Evolutionary conservation across 208 protist species (phyloP), one percentile per base, ranked within the genome.

Genomic region (Crithidia mellificae): DNA sequence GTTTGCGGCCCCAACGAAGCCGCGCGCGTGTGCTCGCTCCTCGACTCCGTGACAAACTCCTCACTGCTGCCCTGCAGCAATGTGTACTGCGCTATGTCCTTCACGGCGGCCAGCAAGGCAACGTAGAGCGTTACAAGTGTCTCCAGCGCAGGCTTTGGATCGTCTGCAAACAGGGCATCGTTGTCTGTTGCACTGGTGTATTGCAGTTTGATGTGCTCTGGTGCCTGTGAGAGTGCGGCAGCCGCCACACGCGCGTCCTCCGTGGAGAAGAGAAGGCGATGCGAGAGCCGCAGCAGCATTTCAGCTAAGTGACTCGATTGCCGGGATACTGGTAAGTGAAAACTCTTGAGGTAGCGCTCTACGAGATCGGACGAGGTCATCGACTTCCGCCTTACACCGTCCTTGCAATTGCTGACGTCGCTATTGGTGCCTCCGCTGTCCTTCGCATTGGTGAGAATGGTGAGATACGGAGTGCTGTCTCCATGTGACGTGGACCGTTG

Each of bases 121-220:
- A 74, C 24, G 68, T 68, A 57, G 6, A 74, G 29, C n/a, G 53
- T 68, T 34, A 68, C 51, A 0, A 74, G 68, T 12, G 61, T 39
- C 25, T 74, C 68, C 51, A 74, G 61, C n/a, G 68, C 6, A 2
- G 56, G 32, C 0, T 2, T 24, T 1, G 56, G 41, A 4, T 62
- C 56, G 3, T 29, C 11, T 30, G 30, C 34, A 15, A 58, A 58
- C 0, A 58, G 20, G 20, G 43, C 53, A 15, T 54, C 50, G 27
- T 3, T 8, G 27, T n/a, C 2, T 5, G 20, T 6, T 22, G 5
- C 22, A 2, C 46, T 3, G 22, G 20, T 20, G n/a, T 20, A 46
- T 12, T 15, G 4, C 15, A 6, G 17, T 46, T 15, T n/a, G n/a
- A 4, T 6, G 8, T 46, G 41, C 41, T 46, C 41, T 46, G 41